Evolutionary conservation across 2,329 filamentous ascomycete species (phyloP), one percentile per base, ranked within the genome.

Genomic region (Huntiella bhutanensis): DNA sequence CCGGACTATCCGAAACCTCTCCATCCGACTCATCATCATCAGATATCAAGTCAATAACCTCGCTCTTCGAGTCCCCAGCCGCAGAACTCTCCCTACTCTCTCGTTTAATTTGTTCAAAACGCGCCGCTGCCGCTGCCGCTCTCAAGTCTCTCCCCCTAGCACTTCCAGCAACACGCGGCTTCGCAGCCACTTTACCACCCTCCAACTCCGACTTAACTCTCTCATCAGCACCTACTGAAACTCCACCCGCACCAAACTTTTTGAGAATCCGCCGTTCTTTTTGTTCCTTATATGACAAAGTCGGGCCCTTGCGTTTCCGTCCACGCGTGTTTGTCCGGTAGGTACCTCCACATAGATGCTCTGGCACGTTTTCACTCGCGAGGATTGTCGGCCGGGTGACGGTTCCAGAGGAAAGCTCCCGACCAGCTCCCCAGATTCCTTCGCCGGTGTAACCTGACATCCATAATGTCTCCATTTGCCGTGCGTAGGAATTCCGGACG

Each of bases 281-380:
- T 54, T 71, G 70, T 61, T 88, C 82, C 40, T 78, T 75, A 59
- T 84, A 84, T 4, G 70, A 75, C 28, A 78, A 54, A 39, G 65
- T 61, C 22, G 67, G 63, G 4, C 32, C 41, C 53, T 70, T 68
- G 2, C 57, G 63, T 57, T 74, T 78, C 48, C 73, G 66, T 51
- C 69, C 45, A 35, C 68, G 60, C 36, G 65, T 61, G 22, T 64
- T 62, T 1, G 76, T 75, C 41, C 73, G 67, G 57, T 80, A 93
- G 3, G 82, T 86, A 2, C 85, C 85, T 51, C 85, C 85, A 55
- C 85, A 93, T 1, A 91, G 64, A 57, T 85, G 77, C 55, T 83
- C 73, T 0, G 80, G 75, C 40, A 83, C 62, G 12, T 65, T 57
- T 51, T 82, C 76, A 33, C 68, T 66, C 0, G 67, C 64, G 1